A percentile compares a stretch with the other conserved stretches of the same genome.
phyloP scores from a whole-genome alignment of 352 stramenopile species.

The Thalassiosira livingstoniorum region DNA sequence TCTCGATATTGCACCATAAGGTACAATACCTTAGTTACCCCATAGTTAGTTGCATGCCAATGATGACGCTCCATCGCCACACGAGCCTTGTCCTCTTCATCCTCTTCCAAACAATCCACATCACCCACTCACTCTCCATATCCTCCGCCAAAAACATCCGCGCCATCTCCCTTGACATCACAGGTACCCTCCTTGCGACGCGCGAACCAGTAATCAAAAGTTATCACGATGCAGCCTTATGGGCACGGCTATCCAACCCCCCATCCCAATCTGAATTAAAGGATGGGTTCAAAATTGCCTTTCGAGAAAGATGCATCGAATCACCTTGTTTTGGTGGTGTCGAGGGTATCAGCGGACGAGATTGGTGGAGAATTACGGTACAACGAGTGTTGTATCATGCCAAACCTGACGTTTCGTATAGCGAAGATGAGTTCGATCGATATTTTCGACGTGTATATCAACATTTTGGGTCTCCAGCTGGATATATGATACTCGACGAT shows the following conservation, averaged over 20 bases:
- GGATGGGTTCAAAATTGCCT: constrained; percentile 42
- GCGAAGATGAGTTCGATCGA: constrained; percentile 37
- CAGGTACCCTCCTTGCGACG: constrained; percentile 36
- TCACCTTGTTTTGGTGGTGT: constrained; percentile 48
- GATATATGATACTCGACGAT: constrained; percentile 40
- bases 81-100: no score
- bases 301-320: constrained; percentile 33
- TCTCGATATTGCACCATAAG: no score
- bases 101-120: no score
- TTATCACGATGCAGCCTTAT: constrained; percentile 41
- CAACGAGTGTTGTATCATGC: constrained; percentile 32
- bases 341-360: constrained; percentile 35
- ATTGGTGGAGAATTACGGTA: constrained; percentile 49
- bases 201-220: constrained; percentile 38
- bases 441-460: constrained; percentile 50
- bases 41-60: no score
- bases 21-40: no score
- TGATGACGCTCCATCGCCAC: no score
- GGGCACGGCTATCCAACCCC: constrained; percentile 36
- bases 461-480: constrained; percentile 33
- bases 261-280: constrained; percentile 48
- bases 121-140: neutral
- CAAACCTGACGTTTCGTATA: constrained; percentile 29
- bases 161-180: constrained; percentile 48
- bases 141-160: constrained; percentile 36